These are phyloP conservation scores for Somion occarium DNA, from an alignment of 1,284 basidiomycete genomes.

Conservation along the genomic window DNA sequence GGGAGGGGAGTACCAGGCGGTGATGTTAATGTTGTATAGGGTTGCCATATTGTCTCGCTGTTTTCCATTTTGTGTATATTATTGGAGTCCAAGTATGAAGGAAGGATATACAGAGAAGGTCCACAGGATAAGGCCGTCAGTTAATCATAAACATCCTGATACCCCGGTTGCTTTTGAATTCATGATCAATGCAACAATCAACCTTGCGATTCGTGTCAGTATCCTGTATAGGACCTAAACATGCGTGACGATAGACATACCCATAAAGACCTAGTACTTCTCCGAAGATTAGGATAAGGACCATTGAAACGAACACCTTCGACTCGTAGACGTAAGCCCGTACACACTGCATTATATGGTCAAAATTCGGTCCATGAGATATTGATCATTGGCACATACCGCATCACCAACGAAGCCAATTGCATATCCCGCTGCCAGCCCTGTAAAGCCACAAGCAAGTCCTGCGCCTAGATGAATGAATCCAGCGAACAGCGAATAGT, in stretches of 20 bases:
- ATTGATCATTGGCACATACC: slow-evolving; percentile 39
- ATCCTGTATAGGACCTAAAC: too few relatives aligned
- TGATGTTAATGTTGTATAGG: too few relatives aligned
- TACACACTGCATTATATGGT: slow-evolving; percentile 44
- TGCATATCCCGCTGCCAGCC: slow-evolving; percentile 96
- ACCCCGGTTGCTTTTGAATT: slow-evolving; percentile 58
- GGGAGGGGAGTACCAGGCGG: slow-evolving; percentile 8
- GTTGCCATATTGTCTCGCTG: not conserved
- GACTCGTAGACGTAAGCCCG: slow-evolving; percentile 81
- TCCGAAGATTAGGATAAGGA: slow-evolving; percentile 89
- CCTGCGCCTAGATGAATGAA: slow-evolving; percentile 96
- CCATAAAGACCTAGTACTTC: slow-evolving; percentile 92
- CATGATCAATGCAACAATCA: slow-evolving; percentile 88
- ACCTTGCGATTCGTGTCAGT: slow-evolving; percentile 32
- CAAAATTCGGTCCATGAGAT: slow-evolving; percentile 5
- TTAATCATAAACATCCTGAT: slow-evolving; percentile 14
- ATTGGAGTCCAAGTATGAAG: not conserved
- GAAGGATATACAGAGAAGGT: slow-evolving; percentile 1
- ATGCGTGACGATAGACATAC: slow-evolving; percentile 30
- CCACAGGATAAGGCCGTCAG: not conserved
- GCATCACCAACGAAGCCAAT: slow-evolving; percentile 96
- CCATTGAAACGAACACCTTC: slow-evolving; percentile 87
- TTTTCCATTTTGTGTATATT: not conserved
- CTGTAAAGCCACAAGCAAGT: slow-evolving; percentile 87
- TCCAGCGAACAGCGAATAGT: slow-evolving; percentile 78